Conservation (phyloP, 2,329 filamentous ascomycete genomes). For the Cordyceps cateniannulata region DNA sequence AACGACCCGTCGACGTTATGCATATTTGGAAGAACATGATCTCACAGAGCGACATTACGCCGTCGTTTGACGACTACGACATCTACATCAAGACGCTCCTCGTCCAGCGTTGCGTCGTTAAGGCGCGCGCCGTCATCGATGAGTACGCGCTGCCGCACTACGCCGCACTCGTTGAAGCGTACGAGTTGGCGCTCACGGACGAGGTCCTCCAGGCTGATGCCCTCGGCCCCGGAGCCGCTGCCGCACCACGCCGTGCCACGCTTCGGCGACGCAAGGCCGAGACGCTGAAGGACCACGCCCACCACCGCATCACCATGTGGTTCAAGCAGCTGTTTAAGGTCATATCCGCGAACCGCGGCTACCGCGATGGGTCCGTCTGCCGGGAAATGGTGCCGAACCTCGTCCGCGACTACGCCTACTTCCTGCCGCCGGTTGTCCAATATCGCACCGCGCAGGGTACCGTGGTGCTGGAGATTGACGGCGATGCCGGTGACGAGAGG, state of each 20-base stretch:
- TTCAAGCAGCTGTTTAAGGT: conserved; percentile 22
- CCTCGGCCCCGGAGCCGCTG: neutral
- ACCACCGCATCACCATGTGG: conserved; percentile 24
- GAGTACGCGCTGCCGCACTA: conserved; percentile 35
- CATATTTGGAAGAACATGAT: conserved; percentile 55
- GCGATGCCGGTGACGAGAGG: conserved; percentile 20
- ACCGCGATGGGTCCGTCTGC: conserved; percentile 20
- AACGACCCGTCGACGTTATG: conserved; percentile 39
- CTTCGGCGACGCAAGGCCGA: conserved; percentile 24
- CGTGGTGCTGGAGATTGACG: conserved; percentile 21
- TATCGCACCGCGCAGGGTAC: conserved; percentile 28
- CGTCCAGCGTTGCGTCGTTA: conserved; percentile 19
- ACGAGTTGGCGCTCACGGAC: conserved; percentile 24
- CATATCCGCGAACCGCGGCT: conserved; percentile 18
- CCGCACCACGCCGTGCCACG: conserved; percentile 13
- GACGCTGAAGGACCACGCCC: conserved; percentile 26
- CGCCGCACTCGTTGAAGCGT: conserved; percentile 18
- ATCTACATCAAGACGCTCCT: conserved; percentile 36
- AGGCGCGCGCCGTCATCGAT: conserved; percentile 32
- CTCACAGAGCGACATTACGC: conserved; percentile 48
- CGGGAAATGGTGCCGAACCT: conserved; percentile 24
- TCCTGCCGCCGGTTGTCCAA: conserved; percentile 23
- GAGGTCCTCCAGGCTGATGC: conserved; percentile 27
- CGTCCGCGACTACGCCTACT: conserved; percentile 27
- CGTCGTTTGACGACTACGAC: conserved; percentile 51